Conservation (phyloP, 1,284 basidiomycete genomes). For the Sanghuangporus sanghuang region DNA sequence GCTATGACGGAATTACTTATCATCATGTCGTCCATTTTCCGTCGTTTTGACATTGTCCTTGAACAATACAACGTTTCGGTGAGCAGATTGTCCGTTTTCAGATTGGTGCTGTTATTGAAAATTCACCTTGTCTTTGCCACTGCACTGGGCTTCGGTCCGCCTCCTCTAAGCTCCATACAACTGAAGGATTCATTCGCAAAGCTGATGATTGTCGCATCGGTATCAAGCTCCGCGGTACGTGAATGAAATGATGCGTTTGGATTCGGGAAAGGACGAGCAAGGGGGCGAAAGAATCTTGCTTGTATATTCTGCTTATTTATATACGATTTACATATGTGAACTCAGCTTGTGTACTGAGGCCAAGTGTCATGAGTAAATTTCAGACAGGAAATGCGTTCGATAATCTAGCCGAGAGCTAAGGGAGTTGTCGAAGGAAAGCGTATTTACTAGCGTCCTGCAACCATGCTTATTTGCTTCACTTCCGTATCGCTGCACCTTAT, state of each 20-base stretch:
- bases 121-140: not conserved
- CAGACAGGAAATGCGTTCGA: too few relatives aligned
- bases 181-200: constrained; percentile 78
- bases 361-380: too few relatives aligned
- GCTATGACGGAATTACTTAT: constrained; percentile 71
- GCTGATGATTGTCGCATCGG: constrained; percentile 63
- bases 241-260: not conserved
- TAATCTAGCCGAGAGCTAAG: too few relatives aligned
- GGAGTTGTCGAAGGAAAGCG: too few relatives aligned
- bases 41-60: constrained; percentile 67
- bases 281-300: too few relatives aligned
- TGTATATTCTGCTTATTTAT: too few relatives aligned
- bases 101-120: not conserved
- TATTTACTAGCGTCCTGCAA: too few relatives aligned
- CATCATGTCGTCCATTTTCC: constrained; percentile 68
- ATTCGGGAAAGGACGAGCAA: too few relatives aligned
- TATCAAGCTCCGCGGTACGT: constrained; percentile 48
- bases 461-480: too few relatives aligned
- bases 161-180: constrained; percentile 48
- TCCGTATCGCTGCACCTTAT: too few relatives aligned
- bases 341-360: too few relatives aligned
- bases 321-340: too few relatives aligned
- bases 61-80: constrained; percentile 53
- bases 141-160: not conserved
- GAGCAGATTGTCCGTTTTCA: constrained; percentile 24